Evolutionary conservation across 2,329 filamentous ascomycete genomes (phyloP), one percentile per base, ranked within the genome.

Genomic region (Fusarium sarcochroum): DNA sequence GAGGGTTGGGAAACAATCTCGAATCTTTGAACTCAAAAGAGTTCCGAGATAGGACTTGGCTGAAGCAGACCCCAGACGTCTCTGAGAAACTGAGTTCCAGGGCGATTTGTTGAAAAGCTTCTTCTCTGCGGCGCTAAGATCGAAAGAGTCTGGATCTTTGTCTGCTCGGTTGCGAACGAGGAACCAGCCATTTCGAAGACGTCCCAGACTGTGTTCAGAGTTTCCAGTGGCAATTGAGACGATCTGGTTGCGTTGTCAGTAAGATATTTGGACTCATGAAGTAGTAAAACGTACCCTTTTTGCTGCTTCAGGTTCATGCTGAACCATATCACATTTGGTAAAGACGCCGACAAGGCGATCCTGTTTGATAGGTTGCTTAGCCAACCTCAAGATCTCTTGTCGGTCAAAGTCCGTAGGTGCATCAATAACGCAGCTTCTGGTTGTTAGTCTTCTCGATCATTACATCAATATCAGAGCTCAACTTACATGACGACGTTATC

Each of bases 401-500:
- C 73, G 75, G 2, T 69, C 54, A 7, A 80, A 62, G 47, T 80
- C 76, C 3, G 63, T 75, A 6, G 61, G 68, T 2, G 77, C 79
- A 44, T 77, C 76, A 4, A 75, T 68, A 20, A 79, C 78, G 32
- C 78, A 81, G 17, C 79, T 79, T 21, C 23, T 9, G 10, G 3
- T 10, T 13, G 32, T 64, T 11, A 64, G 61, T 4, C 11, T 21
- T 2, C 5, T 1, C 5, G 1, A 21, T 3, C 6, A 10, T 1
- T 5, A 7, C 10, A 18, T 5, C 4, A 5, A 1, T 17, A 2
- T 0, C 32, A 41, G 7, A 9, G 3, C 4, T 17, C 7, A 0
- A 67, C 79, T 73, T 44, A 81, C 78, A 82, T 78, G 17, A 82
- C 76, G 20, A 81, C 77, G 32, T 79, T 81, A 30, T 78, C 74